Percentiles rank a stretch among this genome's conserved stretches.
phyloP scores from a whole-genome alignment of 2,329 filamentous ascomycete species.

The Sporothrix humicola region DNA sequence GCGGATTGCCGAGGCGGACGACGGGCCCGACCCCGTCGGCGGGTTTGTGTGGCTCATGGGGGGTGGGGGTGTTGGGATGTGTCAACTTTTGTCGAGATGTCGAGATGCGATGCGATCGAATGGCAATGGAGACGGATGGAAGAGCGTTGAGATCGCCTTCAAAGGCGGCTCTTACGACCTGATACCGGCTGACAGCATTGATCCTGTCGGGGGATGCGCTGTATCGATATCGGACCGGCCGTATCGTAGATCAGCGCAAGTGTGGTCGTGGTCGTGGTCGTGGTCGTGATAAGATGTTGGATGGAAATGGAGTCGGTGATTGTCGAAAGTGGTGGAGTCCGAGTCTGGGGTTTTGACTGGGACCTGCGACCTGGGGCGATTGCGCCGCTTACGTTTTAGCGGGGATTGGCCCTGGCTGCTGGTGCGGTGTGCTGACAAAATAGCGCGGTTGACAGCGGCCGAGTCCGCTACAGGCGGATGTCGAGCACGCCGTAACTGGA shows the following conservation, averaged over 20 bases:
- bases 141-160: conserved; percentile 10
- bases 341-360: not conserved
- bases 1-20: conserved; percentile 52
- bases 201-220: not conserved
- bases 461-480: not conserved
- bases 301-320: not conserved
- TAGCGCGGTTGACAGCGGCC: not conserved
- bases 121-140: not conserved
- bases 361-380: not conserved
- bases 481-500: not conserved
- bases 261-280: not conserved
- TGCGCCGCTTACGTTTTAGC: not conserved
- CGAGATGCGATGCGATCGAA: not conserved
- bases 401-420: not conserved
- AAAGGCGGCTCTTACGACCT: conserved; percentile 17
- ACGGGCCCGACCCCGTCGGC: conserved; percentile 56
- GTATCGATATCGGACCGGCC: not conserved
- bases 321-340: conserved; percentile 7
- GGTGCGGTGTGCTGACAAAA: conserved; percentile 4
- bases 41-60: conserved; percentile 62
- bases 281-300: not conserved
- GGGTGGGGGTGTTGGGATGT: conserved; percentile 21
- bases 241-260: not conserved
- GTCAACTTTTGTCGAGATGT: not conserved
- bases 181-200: not conserved